Evolutionary conservation across 345 rosid species (phyloP).

Genomic region (Rhodamnia rubescens): DNA sequence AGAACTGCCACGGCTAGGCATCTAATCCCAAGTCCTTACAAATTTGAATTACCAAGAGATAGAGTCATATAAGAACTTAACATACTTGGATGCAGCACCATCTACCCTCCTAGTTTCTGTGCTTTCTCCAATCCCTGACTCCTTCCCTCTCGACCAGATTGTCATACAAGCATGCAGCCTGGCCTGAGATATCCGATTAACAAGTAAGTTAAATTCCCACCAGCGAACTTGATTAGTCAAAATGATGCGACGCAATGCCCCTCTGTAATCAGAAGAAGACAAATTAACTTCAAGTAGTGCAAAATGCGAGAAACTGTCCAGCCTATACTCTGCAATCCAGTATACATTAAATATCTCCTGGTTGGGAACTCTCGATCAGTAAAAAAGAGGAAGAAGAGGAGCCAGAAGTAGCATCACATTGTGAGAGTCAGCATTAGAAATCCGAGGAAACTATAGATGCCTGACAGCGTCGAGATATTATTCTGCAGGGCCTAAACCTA

Average conservation of each 20-base stretch:
- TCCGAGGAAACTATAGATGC: background rate
- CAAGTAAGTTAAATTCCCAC: background rate
- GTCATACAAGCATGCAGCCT: background rate
- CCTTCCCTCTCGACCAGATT: background rate
- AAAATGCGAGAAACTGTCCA: background rate
- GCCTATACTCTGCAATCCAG: background rate
- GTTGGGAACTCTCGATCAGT: background rate
- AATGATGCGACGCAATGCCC: background rate
- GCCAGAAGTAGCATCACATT: background rate
- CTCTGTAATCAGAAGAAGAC: background rate
- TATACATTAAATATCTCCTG: background rate
- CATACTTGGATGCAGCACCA: background rate
- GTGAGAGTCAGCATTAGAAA: background rate
- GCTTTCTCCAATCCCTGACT: background rate
- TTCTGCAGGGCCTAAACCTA: background rate
- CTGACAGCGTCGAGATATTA: background rate
- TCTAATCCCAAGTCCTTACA: background rate
- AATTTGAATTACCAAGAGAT: background rate
- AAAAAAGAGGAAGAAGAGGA: background rate
- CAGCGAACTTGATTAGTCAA: background rate
- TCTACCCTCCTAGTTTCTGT: background rate
- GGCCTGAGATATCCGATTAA: background rate
- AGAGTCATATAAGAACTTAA: background rate
- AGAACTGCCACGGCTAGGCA: background rate
- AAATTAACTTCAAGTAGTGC: background rate